Percentiles rank a stretch among this genome's conserved stretches.
Evolutionary conservation across 192 early-diverging fungal species (phyloP).

Genomic region (Linnemannia schmuckeri): DNA sequence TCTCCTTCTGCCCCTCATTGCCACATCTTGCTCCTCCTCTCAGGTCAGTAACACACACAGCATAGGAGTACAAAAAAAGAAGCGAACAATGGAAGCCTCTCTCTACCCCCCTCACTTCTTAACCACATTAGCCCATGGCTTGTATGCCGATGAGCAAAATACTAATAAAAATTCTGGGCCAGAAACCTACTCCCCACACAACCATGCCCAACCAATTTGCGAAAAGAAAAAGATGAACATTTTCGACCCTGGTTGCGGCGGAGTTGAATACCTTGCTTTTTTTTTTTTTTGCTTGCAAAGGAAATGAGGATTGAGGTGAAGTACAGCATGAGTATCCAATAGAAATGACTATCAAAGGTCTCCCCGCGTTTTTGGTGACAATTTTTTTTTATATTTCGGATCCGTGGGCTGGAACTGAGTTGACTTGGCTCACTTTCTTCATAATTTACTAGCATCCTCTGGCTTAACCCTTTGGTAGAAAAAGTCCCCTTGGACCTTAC

Average conservation of each 20-base stretch:
- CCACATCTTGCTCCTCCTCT: not conserved
- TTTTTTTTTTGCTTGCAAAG: not conserved
- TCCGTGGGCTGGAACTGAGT: not conserved
- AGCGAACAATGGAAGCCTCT: not conserved
- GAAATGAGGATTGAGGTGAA: not conserved
- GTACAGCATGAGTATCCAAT: not conserved
- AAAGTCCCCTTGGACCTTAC: not conserved
- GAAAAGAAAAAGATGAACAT: not conserved
- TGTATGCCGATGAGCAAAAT: not conserved
- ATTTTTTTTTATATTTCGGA: not conserved
- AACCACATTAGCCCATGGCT: not conserved
- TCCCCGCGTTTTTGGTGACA: slow-evolving; percentile 8
- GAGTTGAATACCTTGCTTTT: not conserved
- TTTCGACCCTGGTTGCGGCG: not conserved
- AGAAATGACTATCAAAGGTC: not conserved
- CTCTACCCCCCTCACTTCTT: not conserved
- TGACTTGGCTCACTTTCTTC: not conserved
- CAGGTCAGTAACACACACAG: not conserved
- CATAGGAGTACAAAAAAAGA: slow-evolving; percentile 8
- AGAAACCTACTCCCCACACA: slow-evolving; percentile 2
- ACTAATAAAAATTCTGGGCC: not conserved
- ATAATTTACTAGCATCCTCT: not conserved
- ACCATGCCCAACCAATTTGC: slow-evolving; percentile 3
- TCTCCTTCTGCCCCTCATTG: not conserved
- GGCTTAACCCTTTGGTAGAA: too few species aligned